Base-by-base conservation (phyloP, 2,329 filamentous ascomycete species). In the Pseudocercospora fuligena region DNA sequence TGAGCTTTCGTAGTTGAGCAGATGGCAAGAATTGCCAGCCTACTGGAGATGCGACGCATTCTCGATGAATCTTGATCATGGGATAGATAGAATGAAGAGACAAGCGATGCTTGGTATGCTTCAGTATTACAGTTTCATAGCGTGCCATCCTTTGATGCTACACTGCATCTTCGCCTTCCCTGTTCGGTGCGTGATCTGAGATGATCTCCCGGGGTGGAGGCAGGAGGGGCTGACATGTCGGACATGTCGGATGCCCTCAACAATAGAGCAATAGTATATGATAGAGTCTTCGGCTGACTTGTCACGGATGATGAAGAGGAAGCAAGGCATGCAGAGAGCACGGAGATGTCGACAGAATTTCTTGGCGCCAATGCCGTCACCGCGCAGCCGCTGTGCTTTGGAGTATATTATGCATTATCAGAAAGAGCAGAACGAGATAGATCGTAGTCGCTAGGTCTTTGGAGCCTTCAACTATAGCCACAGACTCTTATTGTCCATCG, bases 401-500 rank as follows among this genome's bases (percentile, higher is more conserved):
- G 29, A 36, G 33, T 2, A 14, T 14, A 33, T 12, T 12, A 14
- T 36, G 33, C 33, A 36, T 36, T 36, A 14, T 36, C 12, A 8
- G 11, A 36, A 14, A 40, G 33, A 36, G 36, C 36, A 40, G 36
- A 40, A n/a, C 36, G 36, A 40, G 36, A n/a, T n/a, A 40, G 33
- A 36, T 36, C 33, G 33, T 14, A 2, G 33, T 14, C 33, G 33
- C 11, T 36, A 14, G 11, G 11, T 36, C 33, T 36, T 36, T 36
- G 12, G 9, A 36, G 33, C 9, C 12, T 3, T 43, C 40, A n/a
- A 19, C 40, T 31, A 56, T 5, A n/a, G 7, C 68, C 66, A 70
- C 1, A 27, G 46, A 7, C 57, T 21, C 61, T 61, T 70, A 19
- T 66, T 63, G 5, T 70, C 61, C 31, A 40, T 29, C 25, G 62